Conservation (phyloP, 129 eudicot species). For the carrot (Daucus carota) region DH1_v3.0 NC_030386.2:25727501-25728000, state of each 20-base stretch:
- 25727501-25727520: too few species aligned
- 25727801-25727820: conserved; percentile 2
- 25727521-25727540: too few species aligned
- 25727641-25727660: neutral
- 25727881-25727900: conserved; percentile 37
- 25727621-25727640: neutral
- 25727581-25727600: neutral
- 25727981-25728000: conserved; percentile 30
- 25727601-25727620: neutral
- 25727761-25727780: neutral
- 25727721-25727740: neutral
- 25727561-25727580: neutral
- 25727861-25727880: conserved; percentile 43
- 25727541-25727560: too few species aligned
- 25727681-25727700: neutral
- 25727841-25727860: conserved; percentile 56
- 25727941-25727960: conserved; percentile 67
- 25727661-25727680: neutral
- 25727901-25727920: conserved; percentile 36
- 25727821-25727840: neutral
- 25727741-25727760: neutral
- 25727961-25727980: conserved; percentile 43
- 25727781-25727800: neutral
- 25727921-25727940: conserved; percentile 42
- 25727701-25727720: neutral